Base-by-base conservation (phyloP, 169 alveolate genomes). In the Babesia bovis region DNA sequence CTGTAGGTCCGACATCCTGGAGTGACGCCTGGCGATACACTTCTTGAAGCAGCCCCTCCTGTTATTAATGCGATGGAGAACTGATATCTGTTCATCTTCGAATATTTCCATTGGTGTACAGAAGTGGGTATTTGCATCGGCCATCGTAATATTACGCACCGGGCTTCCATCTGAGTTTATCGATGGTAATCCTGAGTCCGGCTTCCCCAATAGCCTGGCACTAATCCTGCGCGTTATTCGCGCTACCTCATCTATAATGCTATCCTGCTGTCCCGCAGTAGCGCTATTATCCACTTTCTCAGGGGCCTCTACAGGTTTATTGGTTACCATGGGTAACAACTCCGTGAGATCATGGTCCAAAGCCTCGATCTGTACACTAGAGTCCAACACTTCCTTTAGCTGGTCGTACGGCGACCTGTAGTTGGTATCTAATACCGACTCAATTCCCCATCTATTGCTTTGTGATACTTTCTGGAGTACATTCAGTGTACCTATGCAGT, bases 401-500 rank as follows among this genome's bases (percentile, higher is more conserved):
- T 63, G 41, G 30, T 44, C 73, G n/a, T 36, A 50, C n/a, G 50
- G 5, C 10, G 61, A 15, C 60, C 26, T 63, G 60, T 44, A 63
- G 47, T 63, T 44, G 1, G 73, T 45, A 44, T 63, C 73, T n/a
- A 42, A 44, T 5, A 63, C 73, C 5, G 61, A 45, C 1, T 63
- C 61, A 45, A 26, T 47, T 21, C 73, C 73, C 73, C 73, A 63
- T 25, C 49, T 44, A 5, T 52, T 26, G 35, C 49, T 52, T 25
- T 44, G 38, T 0, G 58, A 63, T 10, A 66, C 70, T 52, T 41
- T 21, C 26, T 30, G 58, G 2, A 77, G 30, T 12, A 19, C 25
- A 44, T 77, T 77, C 4, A 77, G 51, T 15, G 19, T 26, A 7
- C 85, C 85, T 15, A 77, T 35, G 23, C 75, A 51, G 32, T 50